Base-by-base conservation (phyloP, 306 rosid species). In the Mimosa pudica region DNA sequence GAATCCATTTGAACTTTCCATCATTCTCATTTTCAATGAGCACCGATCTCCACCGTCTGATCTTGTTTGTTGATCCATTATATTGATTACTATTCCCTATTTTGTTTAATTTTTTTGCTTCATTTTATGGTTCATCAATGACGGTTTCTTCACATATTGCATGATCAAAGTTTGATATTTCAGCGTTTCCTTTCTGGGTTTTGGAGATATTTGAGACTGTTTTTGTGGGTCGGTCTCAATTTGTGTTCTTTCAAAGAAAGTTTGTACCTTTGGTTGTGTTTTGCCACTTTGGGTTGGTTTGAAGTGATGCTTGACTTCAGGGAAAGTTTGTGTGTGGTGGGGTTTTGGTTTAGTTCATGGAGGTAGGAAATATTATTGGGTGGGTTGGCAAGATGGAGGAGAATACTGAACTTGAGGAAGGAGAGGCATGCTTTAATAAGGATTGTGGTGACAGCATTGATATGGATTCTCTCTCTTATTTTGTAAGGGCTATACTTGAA, bases 301-400 rank as follows among this genome's bases (percentile, higher is more conserved):
- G 77, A 75, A 82, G 88, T 83, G 88, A 92, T 92, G 92, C 86
- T 89, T 77, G 94, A 94, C 91, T 92, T 92, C 80, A 84, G 97
- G 86, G 97, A 94, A 84, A 79, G 79, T 76, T 78, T 49, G 65
- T 70, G 64, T 55, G 72, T 73, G 88, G 81, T 77, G 76, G 78
- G 86, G 80, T 4, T 83, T 69, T 80, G 70, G 72, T 87, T 86
- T 76, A 79, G 79, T 88, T 79, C 80, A 64, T 89, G 87, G 86
- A 85, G 84, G 69, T 76, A 71, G 80, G 69, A 71, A 82, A 79
- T 51, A 82, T 73, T 51, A 82, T 73, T 36, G 52, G 81, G 77
- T 62, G 83, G 77, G 72, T 71, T 51, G 84, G 77, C 58, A 84
- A 73, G 35, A 88, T 90, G 97, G 90, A 85, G 52, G 87, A 82